These are phyloP conservation scores for Hemisphaericaspora lyxosophila DNA, from an alignment of 1,139 yeast species.

Conservation along the genomic window DNA sequence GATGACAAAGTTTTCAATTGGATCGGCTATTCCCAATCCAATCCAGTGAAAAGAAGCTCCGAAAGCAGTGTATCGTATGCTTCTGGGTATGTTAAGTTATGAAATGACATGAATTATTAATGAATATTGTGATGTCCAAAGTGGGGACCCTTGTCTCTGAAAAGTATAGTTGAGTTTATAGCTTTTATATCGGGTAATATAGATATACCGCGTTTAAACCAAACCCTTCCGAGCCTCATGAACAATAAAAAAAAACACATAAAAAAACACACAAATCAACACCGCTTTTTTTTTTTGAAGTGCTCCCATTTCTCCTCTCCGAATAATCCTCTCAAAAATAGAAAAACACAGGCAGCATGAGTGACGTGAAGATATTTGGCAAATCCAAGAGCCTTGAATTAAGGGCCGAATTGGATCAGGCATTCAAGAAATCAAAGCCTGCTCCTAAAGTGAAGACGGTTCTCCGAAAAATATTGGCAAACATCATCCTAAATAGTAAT, in stretches of 20 bases:
- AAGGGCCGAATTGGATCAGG: slow-evolving; percentile 53
- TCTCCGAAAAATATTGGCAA: slow-evolving; percentile 76
- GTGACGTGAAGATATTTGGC: slow-evolving; percentile 44
- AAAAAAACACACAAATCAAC: background rate
- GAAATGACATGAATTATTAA: too few species aligned
- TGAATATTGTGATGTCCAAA: background rate
- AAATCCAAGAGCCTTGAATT: slow-evolving; percentile 54
- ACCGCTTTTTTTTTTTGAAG: background rate
- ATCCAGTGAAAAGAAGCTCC: slow-evolving; percentile 40
- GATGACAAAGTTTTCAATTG: slow-evolving; percentile 47
- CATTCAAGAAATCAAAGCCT: slow-evolving; percentile 54
- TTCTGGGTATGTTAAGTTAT: slow-evolving; percentile 59
- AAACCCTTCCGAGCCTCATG: too few species aligned
- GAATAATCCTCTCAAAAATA: too few species aligned
- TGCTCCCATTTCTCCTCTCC: background rate
- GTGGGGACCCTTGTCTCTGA: too few species aligned
- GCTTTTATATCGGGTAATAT: too few species aligned
- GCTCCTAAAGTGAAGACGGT: slow-evolving; percentile 54
- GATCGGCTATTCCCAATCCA: slow-evolving; percentile 84
- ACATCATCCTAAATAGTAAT: slow-evolving; percentile 76
- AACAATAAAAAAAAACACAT: background rate
- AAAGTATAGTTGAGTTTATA: too few species aligned
- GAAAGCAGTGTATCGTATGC: slow-evolving; percentile 93
- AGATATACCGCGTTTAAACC: too few species aligned
- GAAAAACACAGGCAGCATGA: too few species aligned